Conservation (phyloP, 345 rosid genomes). For the Ailanthus altissimus region DNA sequence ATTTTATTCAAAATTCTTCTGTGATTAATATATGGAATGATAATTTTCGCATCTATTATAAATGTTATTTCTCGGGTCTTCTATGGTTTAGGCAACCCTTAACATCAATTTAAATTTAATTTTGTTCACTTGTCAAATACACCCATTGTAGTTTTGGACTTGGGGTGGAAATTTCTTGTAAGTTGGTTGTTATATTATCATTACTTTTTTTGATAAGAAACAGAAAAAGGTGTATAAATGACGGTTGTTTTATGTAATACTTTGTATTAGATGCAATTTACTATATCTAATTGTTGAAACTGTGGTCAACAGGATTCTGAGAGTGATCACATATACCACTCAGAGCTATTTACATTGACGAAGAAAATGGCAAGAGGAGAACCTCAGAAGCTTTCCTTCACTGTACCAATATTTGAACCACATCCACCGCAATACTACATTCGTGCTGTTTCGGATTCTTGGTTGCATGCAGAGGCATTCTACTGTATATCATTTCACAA, state of each 20-base stretch:
- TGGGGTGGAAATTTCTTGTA: background rate
- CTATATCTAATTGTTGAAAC: constrained; percentile 13
- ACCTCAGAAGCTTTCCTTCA: constrained; percentile 87
- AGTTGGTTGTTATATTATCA: no score
- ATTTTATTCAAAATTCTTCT: no score
- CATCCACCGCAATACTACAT: constrained; percentile 97
- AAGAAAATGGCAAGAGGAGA: constrained; percentile 85
- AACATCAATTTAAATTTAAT: background rate
- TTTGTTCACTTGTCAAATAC: background rate
- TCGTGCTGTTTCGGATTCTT: constrained; percentile 96
- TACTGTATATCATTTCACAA: constrained; percentile 91
- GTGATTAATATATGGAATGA: background rate
- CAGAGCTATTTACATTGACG: constrained; percentile 89
- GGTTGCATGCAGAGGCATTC: constrained; percentile 94
- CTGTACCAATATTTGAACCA: constrained; percentile 97
- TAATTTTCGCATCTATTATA: no score
- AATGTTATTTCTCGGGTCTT: background rate
- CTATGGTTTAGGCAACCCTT: background rate
- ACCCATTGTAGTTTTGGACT: background rate
- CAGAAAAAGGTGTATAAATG: no score
- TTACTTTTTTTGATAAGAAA: no score
- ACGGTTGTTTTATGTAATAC: background rate
- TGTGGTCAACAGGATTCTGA: constrained; percentile 76
- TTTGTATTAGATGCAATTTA: constrained; percentile 9
- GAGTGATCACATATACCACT: constrained; percentile 95